phyloP scores from a whole-genome alignment of 2,329 filamentous ascomycete genomes.

The Cordyceps fumosorosea region DNA sequence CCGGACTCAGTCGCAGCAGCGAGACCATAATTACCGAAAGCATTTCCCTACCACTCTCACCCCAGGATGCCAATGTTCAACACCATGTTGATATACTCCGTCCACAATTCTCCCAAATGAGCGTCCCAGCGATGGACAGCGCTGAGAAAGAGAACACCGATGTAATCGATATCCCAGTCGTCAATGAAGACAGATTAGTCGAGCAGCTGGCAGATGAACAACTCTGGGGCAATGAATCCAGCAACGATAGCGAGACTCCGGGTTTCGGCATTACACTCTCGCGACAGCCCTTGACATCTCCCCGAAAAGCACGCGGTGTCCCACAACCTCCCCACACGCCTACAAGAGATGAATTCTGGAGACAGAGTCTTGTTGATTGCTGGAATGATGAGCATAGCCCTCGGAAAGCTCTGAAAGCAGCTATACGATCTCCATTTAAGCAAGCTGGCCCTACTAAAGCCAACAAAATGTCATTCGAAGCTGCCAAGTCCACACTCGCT shows the following conservation, averaged over 20 bases:
- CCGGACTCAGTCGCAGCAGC: background rate
- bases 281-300: slow-evolving; percentile 22
- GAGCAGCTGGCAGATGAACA: background rate
- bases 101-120: background rate
- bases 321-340: slow-evolving; percentile 48
- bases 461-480: slow-evolving; percentile 55
- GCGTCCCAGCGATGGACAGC: too few relatives aligned
- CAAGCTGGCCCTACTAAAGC: slow-evolving; percentile 29
- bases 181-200: background rate
- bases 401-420: slow-evolving; percentile 31
- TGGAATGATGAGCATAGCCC: slow-evolving; percentile 60
- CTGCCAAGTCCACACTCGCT: slow-evolving; percentile 56
- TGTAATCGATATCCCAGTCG: background rate
- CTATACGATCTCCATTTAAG: slow-evolving; percentile 22
- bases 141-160: background rate
- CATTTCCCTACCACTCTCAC: background rate
- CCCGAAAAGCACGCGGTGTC: slow-evolving; percentile 32
- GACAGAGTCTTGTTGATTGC: slow-evolving; percentile 49
- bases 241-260: background rate
- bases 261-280: background rate
- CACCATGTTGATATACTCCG: background rate
- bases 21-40: background rate
- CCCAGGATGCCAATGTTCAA: background rate
- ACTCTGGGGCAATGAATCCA: background rate
- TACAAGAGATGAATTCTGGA: slow-evolving; percentile 54